Base-by-base conservation (phyloP, 805 yeast species). In the Yarrowia sp. region DNA sequence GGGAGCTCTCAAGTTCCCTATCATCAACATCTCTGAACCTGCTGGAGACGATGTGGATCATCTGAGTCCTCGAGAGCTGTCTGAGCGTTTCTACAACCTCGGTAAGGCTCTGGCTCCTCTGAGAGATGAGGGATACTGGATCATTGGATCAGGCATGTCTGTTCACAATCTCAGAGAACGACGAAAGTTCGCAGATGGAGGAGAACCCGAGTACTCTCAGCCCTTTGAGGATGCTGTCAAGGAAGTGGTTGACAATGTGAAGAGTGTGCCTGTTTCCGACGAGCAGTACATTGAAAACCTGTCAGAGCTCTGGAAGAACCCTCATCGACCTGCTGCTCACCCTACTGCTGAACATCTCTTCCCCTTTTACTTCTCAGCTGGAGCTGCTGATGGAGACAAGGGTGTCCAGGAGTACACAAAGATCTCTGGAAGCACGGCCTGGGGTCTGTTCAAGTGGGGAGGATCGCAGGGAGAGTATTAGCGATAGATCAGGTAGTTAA, bases 281-380 rank as follows among this genome's bases (percentile, higher is more conserved):
- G 61, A 73, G n/a, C 70, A 72, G 15, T 76, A 78, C 3, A 73
- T 70, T 16, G 78, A 76, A 11, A 75, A 83, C 45, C 74, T 85
- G 49, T 72, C 74, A 0, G 74, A 74, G 26, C 78, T 88, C 12
- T 76, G 82, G 38, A 72, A 75, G 5, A 72, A 87, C 59, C 73
- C 79, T 58, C 73, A 75, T 15, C 72, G 76, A 5, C 70, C 74
- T 1, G 72, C 75, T 5, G 89, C 94, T 0, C 96, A 90, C 77
- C 96, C 96, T 10, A 87, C 93, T 0, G 78, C 87, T 63, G 96
- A 90, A 72, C 96, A 90, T 77, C 85, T 90, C 70, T 77, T 86
- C 72, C 94, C 94, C 1, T 72, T 87, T 8, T 84, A 86, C 45
- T 91, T 86, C 52, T 86, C 87, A 2, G 86, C 88, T 38, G 84